Evolutionary conservation across 2,329 filamentous ascomycete species (phyloP).

Genomic region (Verticillium alfalfae): DNA sequence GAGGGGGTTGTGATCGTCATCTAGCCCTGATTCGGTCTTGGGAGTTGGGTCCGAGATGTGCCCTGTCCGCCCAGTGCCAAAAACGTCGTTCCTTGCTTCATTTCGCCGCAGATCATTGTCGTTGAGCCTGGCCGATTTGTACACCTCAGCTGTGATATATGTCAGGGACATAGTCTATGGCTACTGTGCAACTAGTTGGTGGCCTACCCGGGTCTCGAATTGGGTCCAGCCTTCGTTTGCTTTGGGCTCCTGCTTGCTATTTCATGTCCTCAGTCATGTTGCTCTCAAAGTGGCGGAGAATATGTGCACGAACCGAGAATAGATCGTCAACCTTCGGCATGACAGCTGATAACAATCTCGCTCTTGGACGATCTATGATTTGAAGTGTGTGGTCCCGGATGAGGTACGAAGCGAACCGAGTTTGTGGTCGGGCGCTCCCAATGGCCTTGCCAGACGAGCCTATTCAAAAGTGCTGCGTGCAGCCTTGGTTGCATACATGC

Average conservation of each 20-base stretch:
- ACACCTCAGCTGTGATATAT: conserved; percentile 46
- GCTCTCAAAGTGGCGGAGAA: background rate
- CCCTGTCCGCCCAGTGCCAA: conserved; percentile 29
- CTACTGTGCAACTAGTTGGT: background rate
- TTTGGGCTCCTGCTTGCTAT: conserved; percentile 38
- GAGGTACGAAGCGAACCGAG: too few relatives aligned
- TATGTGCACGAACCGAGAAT: conserved; percentile 40
- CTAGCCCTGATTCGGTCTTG: conserved; percentile 43
- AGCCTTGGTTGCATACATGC: too few relatives aligned
- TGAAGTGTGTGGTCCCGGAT: too few relatives aligned
- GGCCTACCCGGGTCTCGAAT: conserved; percentile 56
- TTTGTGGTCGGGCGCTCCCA: too few relatives aligned
- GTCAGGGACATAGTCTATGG: background rate
- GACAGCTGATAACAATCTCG: background rate
- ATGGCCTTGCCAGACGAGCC: too few relatives aligned
- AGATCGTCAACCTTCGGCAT: conserved; percentile 57
- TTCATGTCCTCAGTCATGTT: conserved; percentile 11
- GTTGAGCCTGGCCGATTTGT: conserved; percentile 55
- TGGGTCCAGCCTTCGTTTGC: conserved; percentile 60
- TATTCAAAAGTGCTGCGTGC: too few relatives aligned
- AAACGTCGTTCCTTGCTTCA: conserved; percentile 33
- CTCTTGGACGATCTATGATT: too few relatives aligned
- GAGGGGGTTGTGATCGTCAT: conserved; percentile 38
- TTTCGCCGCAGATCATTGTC: conserved; percentile 36
- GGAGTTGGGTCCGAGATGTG: conserved; percentile 44